Conservation (phyloP, 495 filamentous ascomycete species). For the Hypomontagnella monticulosa region DNA sequence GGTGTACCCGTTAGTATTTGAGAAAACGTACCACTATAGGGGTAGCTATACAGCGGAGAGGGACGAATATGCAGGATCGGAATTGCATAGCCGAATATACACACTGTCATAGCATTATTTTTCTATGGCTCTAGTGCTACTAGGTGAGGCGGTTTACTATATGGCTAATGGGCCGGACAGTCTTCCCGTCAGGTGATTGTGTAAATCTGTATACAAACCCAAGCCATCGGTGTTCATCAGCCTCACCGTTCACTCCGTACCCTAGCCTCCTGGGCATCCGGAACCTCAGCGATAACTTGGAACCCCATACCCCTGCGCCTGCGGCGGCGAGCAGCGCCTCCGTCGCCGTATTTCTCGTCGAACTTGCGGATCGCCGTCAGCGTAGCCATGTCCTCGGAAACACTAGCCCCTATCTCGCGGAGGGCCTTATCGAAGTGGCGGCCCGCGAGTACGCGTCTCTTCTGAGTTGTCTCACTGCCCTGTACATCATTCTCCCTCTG, state of each 20-base stretch:
- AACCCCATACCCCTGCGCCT: constrained; percentile 69
- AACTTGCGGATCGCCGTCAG: constrained; percentile 90
- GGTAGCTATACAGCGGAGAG: too few species aligned
- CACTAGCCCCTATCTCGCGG: constrained; percentile 89
- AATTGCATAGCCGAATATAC: too few species aligned
- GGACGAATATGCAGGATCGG: too few species aligned
- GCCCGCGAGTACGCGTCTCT: constrained; percentile 69
- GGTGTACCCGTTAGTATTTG: too few species aligned
- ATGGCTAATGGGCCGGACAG: too few species aligned
- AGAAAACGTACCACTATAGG: too few species aligned
- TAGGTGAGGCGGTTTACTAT: too few species aligned
- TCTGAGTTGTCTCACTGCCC: constrained; percentile 51
- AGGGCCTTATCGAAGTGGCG: constrained; percentile 86
- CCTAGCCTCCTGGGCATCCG: constrained; percentile 33
- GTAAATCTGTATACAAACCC: too few species aligned
- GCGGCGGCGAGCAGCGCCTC: constrained; percentile 73
- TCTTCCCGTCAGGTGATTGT: too few species aligned
- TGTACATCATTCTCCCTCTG: constrained; percentile 28
- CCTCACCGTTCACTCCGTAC: constrained; percentile 30
- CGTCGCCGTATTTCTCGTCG: constrained; percentile 96
- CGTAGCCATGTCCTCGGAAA: constrained; percentile 92
- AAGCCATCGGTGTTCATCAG: not conserved
- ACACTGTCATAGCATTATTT: too few species aligned
- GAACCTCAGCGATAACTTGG: constrained; percentile 53
- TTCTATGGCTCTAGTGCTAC: too few species aligned